A percentile compares a stretch with the other conserved stretches of the same genome.
phyloP scores from a whole-genome alignment of 2,329 filamentous ascomycete species.

The Paracorniculantispora psalliotae region DNA sequence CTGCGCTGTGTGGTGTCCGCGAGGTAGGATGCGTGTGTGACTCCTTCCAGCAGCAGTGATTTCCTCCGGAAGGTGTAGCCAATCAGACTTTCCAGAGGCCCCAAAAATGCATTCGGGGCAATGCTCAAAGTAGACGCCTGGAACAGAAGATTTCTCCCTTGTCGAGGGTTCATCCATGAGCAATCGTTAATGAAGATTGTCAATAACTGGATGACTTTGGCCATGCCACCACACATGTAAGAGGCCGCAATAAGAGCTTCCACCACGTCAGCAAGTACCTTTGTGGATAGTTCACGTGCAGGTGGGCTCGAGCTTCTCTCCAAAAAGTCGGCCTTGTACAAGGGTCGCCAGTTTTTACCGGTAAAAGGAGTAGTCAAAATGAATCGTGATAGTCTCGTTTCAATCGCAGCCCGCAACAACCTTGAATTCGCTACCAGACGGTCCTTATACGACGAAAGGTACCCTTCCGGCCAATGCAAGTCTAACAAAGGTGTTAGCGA shows the following conservation, averaged over 20 bases:
- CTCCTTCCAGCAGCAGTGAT: constrained; percentile 66
- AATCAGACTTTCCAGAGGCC: constrained; percentile 58
- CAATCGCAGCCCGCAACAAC: constrained; percentile 60
- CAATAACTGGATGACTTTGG: constrained; percentile 60
- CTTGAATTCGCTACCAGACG: constrained; percentile 68
- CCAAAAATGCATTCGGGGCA: constrained; percentile 35
- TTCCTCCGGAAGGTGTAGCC: constrained; percentile 68
- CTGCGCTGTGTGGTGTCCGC: constrained; percentile 35
- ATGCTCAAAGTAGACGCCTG: constrained; percentile 31
- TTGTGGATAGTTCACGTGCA: constrained; percentile 55
- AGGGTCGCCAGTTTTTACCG: constrained; percentile 64
- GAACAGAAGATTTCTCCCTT: constrained; percentile 40
- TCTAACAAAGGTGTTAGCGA: constrained; percentile 36
- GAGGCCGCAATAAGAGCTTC: constrained; percentile 79
- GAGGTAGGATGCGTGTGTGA: constrained; percentile 67
- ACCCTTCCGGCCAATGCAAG: constrained; percentile 68
- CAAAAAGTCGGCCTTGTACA: constrained; percentile 44
- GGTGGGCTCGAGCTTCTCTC: constrained; percentile 11
- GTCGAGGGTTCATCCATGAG: constrained; percentile 43
- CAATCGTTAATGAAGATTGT: constrained; percentile 59
- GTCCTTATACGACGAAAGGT: constrained; percentile 64
- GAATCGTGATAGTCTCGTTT: constrained; percentile 63
- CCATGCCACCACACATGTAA: constrained; percentile 62
- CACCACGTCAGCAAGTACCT: constrained; percentile 80
- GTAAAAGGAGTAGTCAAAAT: constrained; percentile 67